Conservation (phyloP, 1,139 yeast genomes). For the Blastobotrys serpentis region DNA sequence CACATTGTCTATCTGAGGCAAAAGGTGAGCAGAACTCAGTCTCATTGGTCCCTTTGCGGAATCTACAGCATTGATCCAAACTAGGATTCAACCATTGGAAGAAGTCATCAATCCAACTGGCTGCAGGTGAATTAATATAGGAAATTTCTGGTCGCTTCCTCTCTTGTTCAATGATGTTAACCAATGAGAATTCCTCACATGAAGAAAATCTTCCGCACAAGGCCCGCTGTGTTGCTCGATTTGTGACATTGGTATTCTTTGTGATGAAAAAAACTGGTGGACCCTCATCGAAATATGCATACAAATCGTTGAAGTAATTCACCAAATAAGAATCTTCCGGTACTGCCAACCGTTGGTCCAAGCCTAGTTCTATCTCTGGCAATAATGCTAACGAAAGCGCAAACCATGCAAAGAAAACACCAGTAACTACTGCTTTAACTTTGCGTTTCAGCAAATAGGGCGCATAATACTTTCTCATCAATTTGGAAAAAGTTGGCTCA, state of each 20-base stretch:
- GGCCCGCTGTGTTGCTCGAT: slow-evolving; percentile 60
- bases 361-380: slow-evolving; percentile 71
- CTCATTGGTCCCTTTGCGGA: slow-evolving; percentile 43
- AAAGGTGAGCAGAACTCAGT: slow-evolving; percentile 62
- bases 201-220: slow-evolving; percentile 86
- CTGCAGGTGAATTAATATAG: slow-evolving; percentile 74
- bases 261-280: slow-evolving; percentile 90
- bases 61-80: slow-evolving; percentile 80
- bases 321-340: slow-evolving; percentile 81
- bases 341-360: slow-evolving; percentile 86
- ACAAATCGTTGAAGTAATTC: slow-evolving; percentile 74
- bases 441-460: slow-evolving; percentile 54
- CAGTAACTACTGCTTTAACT: slow-evolving; percentile 50
- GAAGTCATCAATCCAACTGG: slow-evolving; percentile 93
- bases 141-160: slow-evolving; percentile 62
- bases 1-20: slow-evolving; percentile 71
- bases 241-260: slow-evolving; percentile 60
- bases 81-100: slow-evolving; percentile 84
- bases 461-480: slow-evolving; percentile 49
- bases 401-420: slow-evolving; percentile 58
- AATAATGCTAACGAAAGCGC: slow-evolving; percentile 66
- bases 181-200: slow-evolving; percentile 74
- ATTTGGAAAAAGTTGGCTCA: slow-evolving; percentile 40
- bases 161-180: slow-evolving; percentile 86
- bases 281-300: slow-evolving; percentile 73